phyloP scores from a whole-genome alignment of 495 filamentous ascomycete genomes.

The Neurospora sp. region DNA sequence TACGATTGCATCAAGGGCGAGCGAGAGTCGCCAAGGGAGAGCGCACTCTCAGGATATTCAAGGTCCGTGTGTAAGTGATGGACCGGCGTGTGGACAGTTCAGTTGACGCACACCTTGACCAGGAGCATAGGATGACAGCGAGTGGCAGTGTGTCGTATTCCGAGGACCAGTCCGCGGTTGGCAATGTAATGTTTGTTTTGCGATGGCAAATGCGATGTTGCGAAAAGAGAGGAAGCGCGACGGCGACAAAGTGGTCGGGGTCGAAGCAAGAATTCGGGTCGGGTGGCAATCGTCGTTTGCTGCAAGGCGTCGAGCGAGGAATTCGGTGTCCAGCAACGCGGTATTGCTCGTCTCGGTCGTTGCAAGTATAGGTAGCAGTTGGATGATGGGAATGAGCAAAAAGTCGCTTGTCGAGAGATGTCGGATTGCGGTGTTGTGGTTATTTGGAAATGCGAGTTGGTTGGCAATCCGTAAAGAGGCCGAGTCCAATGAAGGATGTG shows the following conservation, averaged over 20 bases:
- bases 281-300: neutral
- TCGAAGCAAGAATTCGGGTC: neutral
- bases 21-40: slow-evolving; percentile 8
- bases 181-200: neutral
- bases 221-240: neutral
- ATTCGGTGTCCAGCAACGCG: neutral
- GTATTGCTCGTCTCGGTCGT: neutral
- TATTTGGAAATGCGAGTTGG: neutral
- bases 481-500: neutral
- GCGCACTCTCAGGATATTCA: neutral
- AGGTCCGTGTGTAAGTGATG: slow-evolving; percentile 7
- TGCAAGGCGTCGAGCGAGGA: neutral
- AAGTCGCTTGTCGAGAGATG: neutral
- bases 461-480: neutral
- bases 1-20: slow-evolving; percentile 56
- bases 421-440: neutral
- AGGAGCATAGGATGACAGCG: slow-evolving; percentile 9
- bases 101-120: slow-evolving; percentile 12
- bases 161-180: neutral
- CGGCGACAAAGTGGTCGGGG: neutral
- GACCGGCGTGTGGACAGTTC: slow-evolving; percentile 12
- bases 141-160: neutral
- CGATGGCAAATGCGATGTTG: neutral
- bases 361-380: neutral
- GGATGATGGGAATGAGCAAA: neutral